phyloP scores from a whole-genome alignment of 1,284 basidiomycete genomes.

The Microbotryum intermedium region DNA sequence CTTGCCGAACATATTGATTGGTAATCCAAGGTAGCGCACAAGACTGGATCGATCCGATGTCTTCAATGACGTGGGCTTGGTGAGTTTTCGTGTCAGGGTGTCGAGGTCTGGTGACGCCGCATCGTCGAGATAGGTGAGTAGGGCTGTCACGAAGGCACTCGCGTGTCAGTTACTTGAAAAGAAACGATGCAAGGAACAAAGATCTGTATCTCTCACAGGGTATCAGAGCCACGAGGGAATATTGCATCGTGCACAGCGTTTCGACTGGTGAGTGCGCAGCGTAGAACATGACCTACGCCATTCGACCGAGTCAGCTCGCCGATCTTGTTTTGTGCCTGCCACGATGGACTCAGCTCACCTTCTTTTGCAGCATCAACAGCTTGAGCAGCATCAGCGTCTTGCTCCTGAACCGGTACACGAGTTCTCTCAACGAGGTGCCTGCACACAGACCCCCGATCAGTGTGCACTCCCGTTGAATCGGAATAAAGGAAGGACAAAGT shows the following conservation, averaged over 20 bases:
- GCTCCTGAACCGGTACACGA: conserved; percentile 89
- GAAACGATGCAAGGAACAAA: conserved; percentile 4
- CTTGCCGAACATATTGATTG: conserved; percentile 54
- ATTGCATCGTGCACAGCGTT: conserved; percentile 91
- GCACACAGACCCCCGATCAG: neutral
- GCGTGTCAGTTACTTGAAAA: neutral
- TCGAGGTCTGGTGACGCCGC: conserved; percentile 82
- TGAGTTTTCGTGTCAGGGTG: conserved; percentile 52
- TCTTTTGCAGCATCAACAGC: conserved; percentile 83
- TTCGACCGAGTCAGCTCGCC: neutral
- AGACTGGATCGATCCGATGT: conserved; percentile 88
- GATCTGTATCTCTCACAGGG: conserved; percentile 18
- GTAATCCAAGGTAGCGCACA: conserved; percentile 82
- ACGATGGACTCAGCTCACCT: conserved; percentile 42
- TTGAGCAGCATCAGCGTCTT: conserved; percentile 90
- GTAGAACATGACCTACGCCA: conserved; percentile 78
- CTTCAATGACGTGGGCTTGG: conserved; percentile 66
- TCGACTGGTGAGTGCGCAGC: conserved; percentile 81
- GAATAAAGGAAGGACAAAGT: neutral
- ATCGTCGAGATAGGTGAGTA: conserved; percentile 81
- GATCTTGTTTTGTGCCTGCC: neutral
- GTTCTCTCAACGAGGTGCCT: conserved; percentile 84
- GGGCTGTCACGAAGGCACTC: conserved; percentile 43
- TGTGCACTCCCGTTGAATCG: neutral
- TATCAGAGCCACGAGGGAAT: conserved; percentile 58